Percentiles rank a stretch among this genome's conserved stretches.
These are phyloP conservation scores for Amanita fuliginea DNA, from an alignment of 768 basidiomycete species.

Conservation along the genomic window DNA sequence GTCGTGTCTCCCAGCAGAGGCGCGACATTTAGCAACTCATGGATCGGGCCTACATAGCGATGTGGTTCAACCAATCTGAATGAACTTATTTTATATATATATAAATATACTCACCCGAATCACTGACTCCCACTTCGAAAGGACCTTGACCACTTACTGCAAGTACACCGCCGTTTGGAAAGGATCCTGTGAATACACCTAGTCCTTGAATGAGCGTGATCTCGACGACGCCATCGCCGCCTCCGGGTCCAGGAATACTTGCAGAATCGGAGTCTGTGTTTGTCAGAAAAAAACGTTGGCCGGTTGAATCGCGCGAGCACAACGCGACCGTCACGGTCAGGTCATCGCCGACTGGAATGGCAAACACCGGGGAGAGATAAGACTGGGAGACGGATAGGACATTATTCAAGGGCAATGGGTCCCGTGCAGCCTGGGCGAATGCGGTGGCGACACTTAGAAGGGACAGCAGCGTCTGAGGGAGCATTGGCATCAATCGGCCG, in stretches of 20 bases:
- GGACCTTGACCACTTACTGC: conserved; percentile 33
- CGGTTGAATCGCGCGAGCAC: conserved; percentile 22
- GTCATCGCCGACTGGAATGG: conserved; percentile 26
- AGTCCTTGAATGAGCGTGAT: conserved; percentile 35
- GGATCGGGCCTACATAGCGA: conserved; percentile 31
- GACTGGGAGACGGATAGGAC: conserved; percentile 21
- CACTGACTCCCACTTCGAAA: conserved; percentile 52
- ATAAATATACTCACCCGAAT: conserved; percentile 19
- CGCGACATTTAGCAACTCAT: conserved; percentile 25
- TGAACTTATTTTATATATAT: too few relatives aligned
- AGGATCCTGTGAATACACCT: conserved; percentile 39
- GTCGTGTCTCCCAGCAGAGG: conserved; percentile 71
- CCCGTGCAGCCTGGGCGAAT: conserved; percentile 18
- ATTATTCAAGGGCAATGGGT: conserved; percentile 24
- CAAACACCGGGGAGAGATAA: conserved; percentile 22
- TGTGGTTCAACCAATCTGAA: background rate
- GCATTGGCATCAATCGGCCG: too few relatives aligned
- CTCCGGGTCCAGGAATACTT: conserved; percentile 24
- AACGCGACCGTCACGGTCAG: conserved; percentile 39
- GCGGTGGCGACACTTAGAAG: conserved; percentile 20
- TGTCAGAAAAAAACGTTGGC: conserved; percentile 49
- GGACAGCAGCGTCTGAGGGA: conserved; percentile 23
- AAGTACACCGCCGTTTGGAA: conserved; percentile 39
- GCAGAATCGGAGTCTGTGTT: conserved; percentile 26
- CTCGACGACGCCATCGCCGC: conserved; percentile 33